These are phyloP conservation scores for Xylona heveae DNA, from an alignment of 495 filamentous ascomycete species.

Conservation along the genomic window DNA sequence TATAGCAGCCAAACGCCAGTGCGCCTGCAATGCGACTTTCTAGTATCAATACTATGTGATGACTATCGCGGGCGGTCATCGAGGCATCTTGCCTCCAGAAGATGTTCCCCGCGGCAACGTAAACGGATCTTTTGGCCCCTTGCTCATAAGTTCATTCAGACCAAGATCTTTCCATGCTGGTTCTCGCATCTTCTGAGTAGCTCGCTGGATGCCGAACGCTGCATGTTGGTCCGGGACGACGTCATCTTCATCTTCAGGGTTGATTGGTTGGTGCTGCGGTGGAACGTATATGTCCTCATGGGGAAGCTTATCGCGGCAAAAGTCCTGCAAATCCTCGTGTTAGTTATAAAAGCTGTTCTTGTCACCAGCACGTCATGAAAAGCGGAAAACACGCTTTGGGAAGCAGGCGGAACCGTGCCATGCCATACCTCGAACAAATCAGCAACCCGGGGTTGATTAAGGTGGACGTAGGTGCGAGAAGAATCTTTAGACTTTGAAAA, in stretches of 20 bases:
- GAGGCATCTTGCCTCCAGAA: constrained; percentile 1
- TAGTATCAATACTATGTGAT: constrained; percentile 30
- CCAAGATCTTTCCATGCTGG: constrained; percentile 76
- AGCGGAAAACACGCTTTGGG: too few species aligned
- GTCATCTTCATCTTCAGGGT: constrained; percentile 96
- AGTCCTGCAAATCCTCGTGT: constrained; percentile 21
- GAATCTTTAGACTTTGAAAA: constrained; percentile 87
- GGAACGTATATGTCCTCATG: constrained; percentile 70
- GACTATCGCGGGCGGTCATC: constrained; percentile 1
- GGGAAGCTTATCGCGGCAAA: constrained; percentile 45
- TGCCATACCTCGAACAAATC: constrained; percentile 72
- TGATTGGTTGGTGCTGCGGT: constrained; percentile 74
- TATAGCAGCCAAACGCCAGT: too few species aligned
- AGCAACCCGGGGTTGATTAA: constrained; percentile 55
- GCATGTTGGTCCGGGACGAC: constrained; percentile 92
- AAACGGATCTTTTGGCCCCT: constrained; percentile 20
- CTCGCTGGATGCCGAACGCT: constrained; percentile 83
- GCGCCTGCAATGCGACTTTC: too few species aligned
- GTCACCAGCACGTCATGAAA: too few species aligned
- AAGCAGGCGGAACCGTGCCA: too few species aligned
- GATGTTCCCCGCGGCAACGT: neutral
- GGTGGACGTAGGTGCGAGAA: constrained; percentile 69
- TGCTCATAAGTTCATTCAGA: constrained; percentile 43
- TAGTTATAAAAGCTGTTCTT: constrained; percentile 14
- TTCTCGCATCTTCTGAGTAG: constrained; percentile 50